These are phyloP conservation scores for Tulasnella sp. DNA, from an alignment of 768 basidiomycete species.

Conservation along the genomic window DNA sequence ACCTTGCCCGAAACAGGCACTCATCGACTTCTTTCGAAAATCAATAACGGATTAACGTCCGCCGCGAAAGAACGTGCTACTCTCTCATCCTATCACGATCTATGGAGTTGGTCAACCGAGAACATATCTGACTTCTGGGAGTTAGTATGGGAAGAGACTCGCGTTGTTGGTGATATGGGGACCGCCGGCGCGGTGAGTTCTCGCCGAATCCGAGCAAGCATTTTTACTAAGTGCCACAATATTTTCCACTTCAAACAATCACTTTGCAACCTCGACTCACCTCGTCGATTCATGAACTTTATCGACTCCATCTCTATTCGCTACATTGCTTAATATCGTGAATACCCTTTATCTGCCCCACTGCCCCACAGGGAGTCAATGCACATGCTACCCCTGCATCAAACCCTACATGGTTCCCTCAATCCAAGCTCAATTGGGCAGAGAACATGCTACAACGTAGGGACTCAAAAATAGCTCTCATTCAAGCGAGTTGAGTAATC, in stretches of 20 bases:
- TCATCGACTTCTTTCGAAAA: constrained; percentile 18
- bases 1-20: constrained; percentile 6
- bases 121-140: constrained; percentile 57
- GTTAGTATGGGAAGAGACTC: constrained; percentile 56
- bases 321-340: neutral
- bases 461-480: constrained; percentile 45
- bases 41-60: neutral
- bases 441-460: constrained; percentile 63
- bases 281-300: no score
- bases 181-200: constrained; percentile 22
- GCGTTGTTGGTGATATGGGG: constrained; percentile 50
- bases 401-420: constrained; percentile 61
- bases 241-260: no score
- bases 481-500: constrained; percentile 67
- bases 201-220: no score
- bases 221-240: no score
- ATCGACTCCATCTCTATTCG: neutral
- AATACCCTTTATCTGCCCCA: neutral
- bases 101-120: constrained; percentile 50
- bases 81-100: constrained; percentile 41
- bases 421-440: constrained; percentile 61
- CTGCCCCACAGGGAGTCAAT: constrained; percentile 35
- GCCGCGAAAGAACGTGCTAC: no score
- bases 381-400: constrained; percentile 36
- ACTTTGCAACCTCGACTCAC: no score